Conservation (phyloP, 2,329 filamentous ascomycete genomes). For the Colletotrichum karsti region DNA sequence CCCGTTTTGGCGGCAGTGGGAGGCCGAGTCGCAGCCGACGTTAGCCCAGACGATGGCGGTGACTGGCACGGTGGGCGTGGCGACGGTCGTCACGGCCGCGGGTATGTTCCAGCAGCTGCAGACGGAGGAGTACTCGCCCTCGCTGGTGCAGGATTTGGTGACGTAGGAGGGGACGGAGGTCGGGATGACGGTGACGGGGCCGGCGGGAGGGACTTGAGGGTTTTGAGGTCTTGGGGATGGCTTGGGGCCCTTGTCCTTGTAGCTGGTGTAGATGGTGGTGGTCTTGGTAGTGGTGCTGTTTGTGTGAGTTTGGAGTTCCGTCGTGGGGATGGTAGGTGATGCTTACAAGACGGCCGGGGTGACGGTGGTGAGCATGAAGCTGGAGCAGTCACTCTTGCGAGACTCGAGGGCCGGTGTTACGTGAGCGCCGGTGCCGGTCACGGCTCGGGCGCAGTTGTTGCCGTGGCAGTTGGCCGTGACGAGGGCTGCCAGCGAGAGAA, state of each 20-base stretch:
- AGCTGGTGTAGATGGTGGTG: not conserved
- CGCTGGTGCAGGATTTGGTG: conserved; percentile 39
- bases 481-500: conserved; percentile 44
- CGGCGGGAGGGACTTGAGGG: not conserved
- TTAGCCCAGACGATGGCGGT: conserved; percentile 42
- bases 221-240: not conserved
- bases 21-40: not conserved
- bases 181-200: conserved; percentile 33
- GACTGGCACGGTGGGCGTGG: conserved; percentile 39
- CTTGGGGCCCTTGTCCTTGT: not conserved
- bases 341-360: conserved; percentile 2
- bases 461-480: conserved; percentile 34
- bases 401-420: not conserved
- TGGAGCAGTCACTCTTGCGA: conserved; percentile 1
- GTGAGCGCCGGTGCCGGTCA: conserved; percentile 15
- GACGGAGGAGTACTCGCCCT: conserved; percentile 45
- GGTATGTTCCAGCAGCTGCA: conserved; percentile 55
- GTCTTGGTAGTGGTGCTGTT: conserved; percentile 14
- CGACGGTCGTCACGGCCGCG: conserved; percentile 42
- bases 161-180: conserved; percentile 48
- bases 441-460: conserved; percentile 22
- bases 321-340: not conserved
- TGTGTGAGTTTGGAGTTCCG: not conserved
- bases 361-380: conserved; percentile 12
- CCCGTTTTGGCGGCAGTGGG: not conserved